These are phyloP conservation scores for Pseudocohnilembus persalinus DNA, from an alignment of 169 alveolate species.

Conservation along the genomic window DNA sequence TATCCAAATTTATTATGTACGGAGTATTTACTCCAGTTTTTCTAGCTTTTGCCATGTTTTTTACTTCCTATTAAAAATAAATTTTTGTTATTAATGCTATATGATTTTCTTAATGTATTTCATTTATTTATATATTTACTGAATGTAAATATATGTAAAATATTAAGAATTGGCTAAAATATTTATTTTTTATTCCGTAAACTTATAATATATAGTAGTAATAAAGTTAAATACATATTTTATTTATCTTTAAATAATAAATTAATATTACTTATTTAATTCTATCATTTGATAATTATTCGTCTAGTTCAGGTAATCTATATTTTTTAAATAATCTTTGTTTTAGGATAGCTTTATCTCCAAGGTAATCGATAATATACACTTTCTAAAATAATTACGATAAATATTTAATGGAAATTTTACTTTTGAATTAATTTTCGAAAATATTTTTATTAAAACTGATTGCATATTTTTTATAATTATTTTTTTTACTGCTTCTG, in stretches of 20 bases:
- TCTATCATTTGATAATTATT: conserved; percentile 74
- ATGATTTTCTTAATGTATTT: too few relatives aligned
- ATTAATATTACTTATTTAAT: conserved; percentile 49
- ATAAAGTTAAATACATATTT: too few relatives aligned
- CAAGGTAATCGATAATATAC: conserved; percentile 59
- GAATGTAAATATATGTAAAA: too few relatives aligned
- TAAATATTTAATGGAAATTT: not conserved
- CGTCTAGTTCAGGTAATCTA: conserved; percentile 76
- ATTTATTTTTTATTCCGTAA: too few relatives aligned
- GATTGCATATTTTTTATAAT: not conserved
- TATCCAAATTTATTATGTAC: conserved; percentile 67
- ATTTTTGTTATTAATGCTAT: not conserved
- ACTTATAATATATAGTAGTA: too few relatives aligned
- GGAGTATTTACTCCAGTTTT: conserved; percentile 88
- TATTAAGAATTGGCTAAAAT: too few relatives aligned
- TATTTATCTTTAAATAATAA: not conserved
- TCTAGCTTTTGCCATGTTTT: conserved; percentile 74
- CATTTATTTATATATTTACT: too few relatives aligned
- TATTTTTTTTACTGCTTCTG: conserved; percentile 34
- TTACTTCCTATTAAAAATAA: conserved; percentile 62
- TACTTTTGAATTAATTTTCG: not conserved
- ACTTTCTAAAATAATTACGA: conserved; percentile 45
- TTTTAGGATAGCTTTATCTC: conserved; percentile 73
- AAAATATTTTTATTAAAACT: not conserved
- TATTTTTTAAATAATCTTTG: conserved; percentile 81